Percentiles rank a stretch among this genome's conserved stretches.
These are phyloP conservation scores for Hansfordia pulvinata DNA, from an alignment of 2,329 filamentous ascomycete genomes.

Conservation along the genomic window DNA sequence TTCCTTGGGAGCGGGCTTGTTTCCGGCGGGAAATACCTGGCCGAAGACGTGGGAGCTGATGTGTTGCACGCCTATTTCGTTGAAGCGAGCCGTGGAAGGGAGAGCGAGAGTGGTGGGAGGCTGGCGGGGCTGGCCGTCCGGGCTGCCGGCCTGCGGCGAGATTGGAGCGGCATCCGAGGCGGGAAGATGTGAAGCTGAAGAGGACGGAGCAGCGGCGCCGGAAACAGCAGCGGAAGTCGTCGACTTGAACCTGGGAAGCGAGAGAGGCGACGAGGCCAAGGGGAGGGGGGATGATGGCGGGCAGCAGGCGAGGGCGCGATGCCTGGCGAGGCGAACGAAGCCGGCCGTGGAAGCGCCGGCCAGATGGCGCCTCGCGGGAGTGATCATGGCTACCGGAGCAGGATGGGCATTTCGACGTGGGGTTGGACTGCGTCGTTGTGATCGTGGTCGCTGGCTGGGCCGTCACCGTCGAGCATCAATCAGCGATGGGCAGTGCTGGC, in stretches of 20 bases:
- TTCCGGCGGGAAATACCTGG: conserved; percentile 61
- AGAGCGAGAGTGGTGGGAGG: conserved; percentile 23
- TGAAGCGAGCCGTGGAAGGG: conserved; percentile 55
- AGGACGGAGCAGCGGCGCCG: conserved; percentile 10
- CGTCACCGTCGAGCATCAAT: too few species aligned
- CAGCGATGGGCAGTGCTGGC: too few species aligned
- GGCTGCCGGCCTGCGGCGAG: too few species aligned
- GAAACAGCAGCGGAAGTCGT: conserved; percentile 18
- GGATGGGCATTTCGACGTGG: conserved; percentile 12
- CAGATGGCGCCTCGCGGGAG: conserved; percentile 21
- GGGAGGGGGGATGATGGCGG: conserved; percentile 18
- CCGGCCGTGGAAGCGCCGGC: conserved; percentile 26
- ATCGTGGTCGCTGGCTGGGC: too few species aligned
- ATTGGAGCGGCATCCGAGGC: too few species aligned
- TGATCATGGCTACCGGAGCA: conserved; percentile 22
- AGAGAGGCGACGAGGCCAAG: conserved; percentile 7
- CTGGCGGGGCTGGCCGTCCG: too few species aligned
- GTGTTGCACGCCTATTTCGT: conserved; percentile 90
- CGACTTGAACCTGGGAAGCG: conserved; percentile 28
- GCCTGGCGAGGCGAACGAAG: conserved; percentile 37
- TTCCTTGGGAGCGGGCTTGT: conserved; percentile 46
- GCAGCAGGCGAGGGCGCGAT: conserved; percentile 24
- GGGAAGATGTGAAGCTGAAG: too few species aligned
- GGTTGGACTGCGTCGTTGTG: too few species aligned
- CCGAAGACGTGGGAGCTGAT: conserved; percentile 70